These are phyloP conservation scores for Gleditsia sinensis DNA, from an alignment of 306 rosid species.

Conservation along the genomic window DNA sequence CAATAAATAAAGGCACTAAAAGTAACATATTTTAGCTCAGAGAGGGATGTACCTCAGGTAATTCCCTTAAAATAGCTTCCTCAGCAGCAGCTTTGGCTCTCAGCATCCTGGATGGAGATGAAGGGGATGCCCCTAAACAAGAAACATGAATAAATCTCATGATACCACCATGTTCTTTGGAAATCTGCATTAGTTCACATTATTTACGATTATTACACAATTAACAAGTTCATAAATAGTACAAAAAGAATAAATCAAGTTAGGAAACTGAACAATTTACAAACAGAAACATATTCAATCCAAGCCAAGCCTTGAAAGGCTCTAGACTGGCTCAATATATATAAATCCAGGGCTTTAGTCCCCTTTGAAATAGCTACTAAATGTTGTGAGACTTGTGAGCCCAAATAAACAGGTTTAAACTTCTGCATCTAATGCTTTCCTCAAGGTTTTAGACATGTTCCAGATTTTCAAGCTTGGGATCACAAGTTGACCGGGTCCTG, in stretches of 20 bases:
- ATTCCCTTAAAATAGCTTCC: conserved; percentile 73
- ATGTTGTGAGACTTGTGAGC: conserved; percentile 16
- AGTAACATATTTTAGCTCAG: conserved; percentile 14
- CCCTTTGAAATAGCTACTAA: conserved; percentile 5
- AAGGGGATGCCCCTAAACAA: conserved; percentile 85
- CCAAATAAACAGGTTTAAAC: conserved; percentile 21
- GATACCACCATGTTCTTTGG: conserved; percentile 98
- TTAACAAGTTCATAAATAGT: not conserved
- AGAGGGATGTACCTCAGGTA: conserved; percentile 73
- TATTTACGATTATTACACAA: conserved; percentile 13
- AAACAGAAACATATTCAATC: conserved; percentile 26
- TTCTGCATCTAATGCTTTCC: not conserved
- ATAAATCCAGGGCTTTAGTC: not conserved
- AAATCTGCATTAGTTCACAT: conserved; percentile 61
- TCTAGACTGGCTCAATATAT: conserved; percentile 9
- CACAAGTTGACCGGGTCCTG: conserved; percentile 6
- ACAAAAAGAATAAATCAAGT: not conserved
- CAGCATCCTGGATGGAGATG: conserved; percentile 80
- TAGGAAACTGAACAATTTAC: conserved; percentile 33
- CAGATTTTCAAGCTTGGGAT: not conserved
- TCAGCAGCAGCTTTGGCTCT: conserved; percentile 93
- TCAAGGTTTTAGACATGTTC: conserved; percentile 3
- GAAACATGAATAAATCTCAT: conserved; percentile 92
- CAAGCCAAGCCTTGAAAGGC: conserved; percentile 27
- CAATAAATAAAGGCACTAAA: conserved; percentile 20